Percentiles rank a stretch among this genome's conserved stretches.
Conservation (phyloP, 495 filamentous ascomycete species). For the Recurvomyces mirabilis region DNA sequence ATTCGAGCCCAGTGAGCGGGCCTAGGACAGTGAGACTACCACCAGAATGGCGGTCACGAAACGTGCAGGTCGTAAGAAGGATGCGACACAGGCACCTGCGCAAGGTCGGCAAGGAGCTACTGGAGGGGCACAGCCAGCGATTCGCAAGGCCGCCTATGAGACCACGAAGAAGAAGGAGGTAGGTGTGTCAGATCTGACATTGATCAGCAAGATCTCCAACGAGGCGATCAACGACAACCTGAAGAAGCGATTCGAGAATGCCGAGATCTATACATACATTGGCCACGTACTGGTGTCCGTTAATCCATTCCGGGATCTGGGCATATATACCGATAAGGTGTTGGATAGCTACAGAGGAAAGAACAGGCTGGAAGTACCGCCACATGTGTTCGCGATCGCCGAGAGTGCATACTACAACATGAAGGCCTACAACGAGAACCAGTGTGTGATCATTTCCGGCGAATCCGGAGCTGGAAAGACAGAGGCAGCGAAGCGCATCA, state of each 20-base stretch:
- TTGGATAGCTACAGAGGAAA: conserved; percentile 87
- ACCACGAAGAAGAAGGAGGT: conserved; percentile 98
- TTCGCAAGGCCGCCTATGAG: conserved; percentile 93
- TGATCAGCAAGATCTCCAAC: conserved; percentile 96
- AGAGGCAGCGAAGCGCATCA: conserved; percentile 97
- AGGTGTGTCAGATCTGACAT: conserved; percentile 91
- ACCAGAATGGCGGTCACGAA: conserved; percentile 32
- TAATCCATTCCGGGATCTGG: conserved; percentile 96
- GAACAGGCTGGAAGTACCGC: conserved; percentile 90
- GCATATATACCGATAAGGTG: conserved; percentile 92
- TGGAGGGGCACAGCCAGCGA: conserved; percentile 51
- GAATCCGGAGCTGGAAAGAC: conserved; percentile 99
- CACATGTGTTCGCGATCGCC: conserved; percentile 95
- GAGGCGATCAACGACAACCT: conserved; percentile 99
- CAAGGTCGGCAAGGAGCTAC: conserved; percentile 31
- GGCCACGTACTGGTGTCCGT: conserved; percentile 99
- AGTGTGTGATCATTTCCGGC: conserved; percentile 98
- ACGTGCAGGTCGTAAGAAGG: conserved; percentile 53
- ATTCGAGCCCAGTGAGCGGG: not conserved
- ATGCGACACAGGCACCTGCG: conserved; percentile 42
- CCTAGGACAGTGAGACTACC: not conserved
- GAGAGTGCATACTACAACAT: conserved; percentile 98
- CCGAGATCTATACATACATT: conserved; percentile 99
- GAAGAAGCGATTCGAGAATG: conserved; percentile 91
- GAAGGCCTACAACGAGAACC: conserved; percentile 98